Base-by-base conservation (phyloP, 441 rosid genomes). In the Croton laevigatus region DNA sequence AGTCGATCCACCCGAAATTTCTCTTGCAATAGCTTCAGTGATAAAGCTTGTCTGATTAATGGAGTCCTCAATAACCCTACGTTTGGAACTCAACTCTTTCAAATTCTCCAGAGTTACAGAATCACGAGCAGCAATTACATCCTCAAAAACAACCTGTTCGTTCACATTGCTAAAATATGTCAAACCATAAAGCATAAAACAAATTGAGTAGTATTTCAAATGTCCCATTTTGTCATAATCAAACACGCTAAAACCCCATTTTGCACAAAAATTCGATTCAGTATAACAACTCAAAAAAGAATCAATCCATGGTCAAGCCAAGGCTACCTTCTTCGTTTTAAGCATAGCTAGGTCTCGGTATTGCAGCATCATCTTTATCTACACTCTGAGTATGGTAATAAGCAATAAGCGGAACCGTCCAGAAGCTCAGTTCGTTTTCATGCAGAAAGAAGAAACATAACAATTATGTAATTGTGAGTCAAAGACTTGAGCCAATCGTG, bases 11-110 rank as follows among this genome's bases (percentile, higher is more conserved):
- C 90, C 85, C 51, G 82, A 86, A 65, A 87, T 88, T 77, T 86
- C 93, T 81, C 89, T 84, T 0, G 95, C 88, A 81, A 81, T 81
- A 4, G 93, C 91, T 77, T 80, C 82, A 1, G 89, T 85, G 61
- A 81, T 70, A 61, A 61, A 79, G 75, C 89, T 83, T 57, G 83
- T 86, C 48, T 67, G 69, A 78, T 89, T 91, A 74, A 91, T 85
- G 32, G 91, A 81, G 65, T 81, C 89, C 73, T 92, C 93, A 3
- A 88, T 78, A 23, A 79, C 75, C 65, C 85, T 83, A 13, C 96
- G 94, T 70, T 75, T 91, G 13, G 85, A 78, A 69, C 86, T 89
- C 67, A 90, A 79, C 76, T 88, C 91, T 75, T 82, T 87, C 37
- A 84, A 52, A 76, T 87, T 84, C 76, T 60, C 85, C 57, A 91